These are phyloP conservation scores for Neofusicoccum parvum DNA, from an alignment of 2,329 filamentous ascomycete genomes.

Conservation along the genomic window DNA sequence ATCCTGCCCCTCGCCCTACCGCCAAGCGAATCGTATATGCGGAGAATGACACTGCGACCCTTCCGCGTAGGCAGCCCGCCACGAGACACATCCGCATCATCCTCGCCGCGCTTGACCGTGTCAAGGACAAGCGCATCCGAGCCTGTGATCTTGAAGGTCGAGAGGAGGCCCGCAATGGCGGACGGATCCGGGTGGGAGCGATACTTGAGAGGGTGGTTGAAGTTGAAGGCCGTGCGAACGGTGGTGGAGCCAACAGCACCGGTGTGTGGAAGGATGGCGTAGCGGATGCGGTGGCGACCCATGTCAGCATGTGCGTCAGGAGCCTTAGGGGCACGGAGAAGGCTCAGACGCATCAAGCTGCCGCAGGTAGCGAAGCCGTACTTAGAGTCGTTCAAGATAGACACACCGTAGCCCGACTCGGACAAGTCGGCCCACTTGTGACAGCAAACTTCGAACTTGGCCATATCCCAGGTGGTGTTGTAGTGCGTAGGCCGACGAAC, in stretches of 20 bases:
- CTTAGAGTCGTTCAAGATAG: constrained; percentile 91
- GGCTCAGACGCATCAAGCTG: constrained; percentile 83
- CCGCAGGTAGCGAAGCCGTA: constrained; percentile 93
- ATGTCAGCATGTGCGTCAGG: constrained; percentile 94
- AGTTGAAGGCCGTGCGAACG: constrained; percentile 81
- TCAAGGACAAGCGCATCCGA: constrained; percentile 74
- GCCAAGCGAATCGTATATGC: constrained; percentile 87
- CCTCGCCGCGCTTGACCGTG: constrained; percentile 80
- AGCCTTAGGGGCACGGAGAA: constrained; percentile 86
- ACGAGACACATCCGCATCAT: constrained; percentile 56
- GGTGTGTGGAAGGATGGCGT: constrained; percentile 84
- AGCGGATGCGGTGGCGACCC: constrained; percentile 81
- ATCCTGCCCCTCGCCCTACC: constrained; percentile 75
- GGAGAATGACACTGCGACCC: constrained; percentile 77
- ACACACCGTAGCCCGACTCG: constrained; percentile 86
- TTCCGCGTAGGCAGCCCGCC: constrained; percentile 52
- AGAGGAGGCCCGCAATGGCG: constrained; percentile 36
- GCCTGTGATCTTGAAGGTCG: constrained; percentile 69
- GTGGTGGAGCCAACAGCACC: constrained; percentile 73
- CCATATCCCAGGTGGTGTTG: constrained; percentile 98
- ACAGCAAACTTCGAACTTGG: constrained; percentile 95
- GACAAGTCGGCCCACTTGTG: constrained; percentile 93
- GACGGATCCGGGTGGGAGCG: constrained; percentile 42
- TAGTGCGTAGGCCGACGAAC: constrained; percentile 91
- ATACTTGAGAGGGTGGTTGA: constrained; percentile 78